phyloP scores from a whole-genome alignment of 352 stramenopile species.

The Globisporangium paddicum region DNA sequence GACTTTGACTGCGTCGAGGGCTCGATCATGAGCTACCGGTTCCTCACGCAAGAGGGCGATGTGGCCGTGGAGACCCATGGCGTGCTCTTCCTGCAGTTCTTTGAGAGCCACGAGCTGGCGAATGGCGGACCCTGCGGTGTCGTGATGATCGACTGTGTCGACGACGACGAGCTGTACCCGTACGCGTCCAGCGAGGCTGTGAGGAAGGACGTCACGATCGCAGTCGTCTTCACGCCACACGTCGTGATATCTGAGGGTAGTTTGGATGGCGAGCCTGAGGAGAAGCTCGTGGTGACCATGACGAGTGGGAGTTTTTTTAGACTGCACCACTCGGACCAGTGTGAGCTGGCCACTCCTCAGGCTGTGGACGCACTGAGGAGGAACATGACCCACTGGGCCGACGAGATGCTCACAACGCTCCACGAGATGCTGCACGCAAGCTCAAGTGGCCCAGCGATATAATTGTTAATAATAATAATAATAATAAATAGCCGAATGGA shows the following conservation, averaged over 20 bases:
- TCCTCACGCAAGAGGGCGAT: neutral
- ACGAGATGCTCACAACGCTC: neutral
- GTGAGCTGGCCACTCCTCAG: neutral
- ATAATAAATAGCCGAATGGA: no score
- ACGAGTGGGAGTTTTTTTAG: neutral
- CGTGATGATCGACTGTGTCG: neutral
- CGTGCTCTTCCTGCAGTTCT: neutral
- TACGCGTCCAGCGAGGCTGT: neutral
- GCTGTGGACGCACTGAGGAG: neutral
- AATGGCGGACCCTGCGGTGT: neutral
- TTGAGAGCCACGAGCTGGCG: neutral
- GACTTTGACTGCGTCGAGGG: neutral
- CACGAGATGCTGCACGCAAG: neutral
- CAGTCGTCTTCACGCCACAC: neutral
- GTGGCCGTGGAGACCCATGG: neutral
- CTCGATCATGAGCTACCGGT: neutral
- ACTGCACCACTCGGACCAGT: neutral
- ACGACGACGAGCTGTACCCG: neutral
- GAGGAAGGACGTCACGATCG: neutral
- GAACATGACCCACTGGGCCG: neutral
- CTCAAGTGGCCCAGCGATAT: neutral
- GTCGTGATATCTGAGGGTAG: neutral
- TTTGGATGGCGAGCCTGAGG: no score
- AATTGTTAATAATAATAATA: no score
- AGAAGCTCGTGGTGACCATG: slow-evolving; percentile 3